Conservation (phyloP, 208 protist genomes). For the Blechomonas ayalai region DNA sequence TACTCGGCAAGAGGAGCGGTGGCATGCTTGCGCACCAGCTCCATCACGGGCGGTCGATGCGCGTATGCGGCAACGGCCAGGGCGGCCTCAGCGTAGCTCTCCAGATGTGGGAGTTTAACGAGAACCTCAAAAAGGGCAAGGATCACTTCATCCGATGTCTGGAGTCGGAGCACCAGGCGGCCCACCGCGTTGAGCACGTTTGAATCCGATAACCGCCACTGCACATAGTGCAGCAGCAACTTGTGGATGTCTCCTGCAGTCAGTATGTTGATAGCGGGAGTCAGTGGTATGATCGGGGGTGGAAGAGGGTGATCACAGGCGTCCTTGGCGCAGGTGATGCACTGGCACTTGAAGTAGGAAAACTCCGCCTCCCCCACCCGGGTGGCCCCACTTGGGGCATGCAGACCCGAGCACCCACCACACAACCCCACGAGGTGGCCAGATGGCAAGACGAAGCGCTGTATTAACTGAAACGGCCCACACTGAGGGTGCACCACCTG, state of each 20-base stretch:
- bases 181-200: conserved; percentile 51
- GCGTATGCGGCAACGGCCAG: conserved; percentile 43
- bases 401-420: conserved; percentile 33
- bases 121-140: conserved; percentile 26
- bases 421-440: conserved; percentile 30
- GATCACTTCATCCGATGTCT: conserved; percentile 18
- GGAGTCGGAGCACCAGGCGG: conserved; percentile 52
- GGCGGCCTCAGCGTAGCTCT: conserved; percentile 23
- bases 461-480: conserved; percentile 46
- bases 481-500: conserved; percentile 12
- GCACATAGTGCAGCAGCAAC: conserved; percentile 16
- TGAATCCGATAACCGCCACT: conserved; percentile 10
- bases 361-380: conserved; percentile 23
- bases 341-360: conserved; percentile 64
- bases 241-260: conserved; percentile 13
- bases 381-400: conserved; percentile 25
- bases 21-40: conserved; percentile 15
- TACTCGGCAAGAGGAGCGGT: conserved; percentile 37
- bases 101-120: conserved; percentile 19
- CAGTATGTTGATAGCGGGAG: conserved; percentile 26
- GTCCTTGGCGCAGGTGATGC: conserved; percentile 9
- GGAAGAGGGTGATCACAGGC: conserved; percentile 1
- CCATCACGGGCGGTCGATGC: conserved; percentile 17
- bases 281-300: conserved; percentile 25
- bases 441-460: conserved; percentile 22